Evolutionary conservation across 768 basidiomycete genomes (phyloP).

Genomic region (Crepidotus variabilis): DNA sequence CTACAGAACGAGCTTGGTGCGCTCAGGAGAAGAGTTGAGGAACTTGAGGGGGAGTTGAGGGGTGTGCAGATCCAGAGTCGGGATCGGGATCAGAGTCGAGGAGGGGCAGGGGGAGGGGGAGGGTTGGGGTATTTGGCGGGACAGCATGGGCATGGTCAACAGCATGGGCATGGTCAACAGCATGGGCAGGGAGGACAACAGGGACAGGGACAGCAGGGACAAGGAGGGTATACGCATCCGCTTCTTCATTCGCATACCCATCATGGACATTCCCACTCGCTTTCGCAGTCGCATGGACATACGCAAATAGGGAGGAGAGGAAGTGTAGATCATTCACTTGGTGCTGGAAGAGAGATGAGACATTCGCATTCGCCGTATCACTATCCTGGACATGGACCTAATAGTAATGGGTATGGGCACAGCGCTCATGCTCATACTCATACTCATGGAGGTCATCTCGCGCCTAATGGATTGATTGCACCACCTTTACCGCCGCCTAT

Average conservation of each 20-base stretch:
- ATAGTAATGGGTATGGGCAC: not conserved
- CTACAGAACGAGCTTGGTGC: conserved; percentile 58
- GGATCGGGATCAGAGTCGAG: not conserved
- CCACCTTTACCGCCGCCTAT: not conserved
- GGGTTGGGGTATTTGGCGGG: too few species aligned
- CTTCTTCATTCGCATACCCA: too few species aligned
- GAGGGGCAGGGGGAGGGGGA: too few species aligned
- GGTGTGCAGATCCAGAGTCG: not conserved
- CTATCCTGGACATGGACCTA: not conserved
- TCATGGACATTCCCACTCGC: too few species aligned
- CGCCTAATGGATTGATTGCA: not conserved
- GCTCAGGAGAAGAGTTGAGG: conserved; percentile 63
- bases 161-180: too few species aligned
- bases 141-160: too few species aligned
- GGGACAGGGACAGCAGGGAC: not conserved
- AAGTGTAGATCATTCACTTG: not conserved
- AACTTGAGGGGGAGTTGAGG: conserved; percentile 55
- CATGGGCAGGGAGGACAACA: too few species aligned
- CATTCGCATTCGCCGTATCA: too few species aligned
- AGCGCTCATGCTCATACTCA: not conserved
- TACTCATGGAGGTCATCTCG: too few species aligned
- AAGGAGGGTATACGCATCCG: not conserved
- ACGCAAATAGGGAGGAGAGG: not conserved
- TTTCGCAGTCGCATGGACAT: too few species aligned
- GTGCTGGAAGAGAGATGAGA: too few species aligned